Evolutionary conservation across 305 asterid species (phyloP).

Genomic region (Andrographis paniculata): DNA sequence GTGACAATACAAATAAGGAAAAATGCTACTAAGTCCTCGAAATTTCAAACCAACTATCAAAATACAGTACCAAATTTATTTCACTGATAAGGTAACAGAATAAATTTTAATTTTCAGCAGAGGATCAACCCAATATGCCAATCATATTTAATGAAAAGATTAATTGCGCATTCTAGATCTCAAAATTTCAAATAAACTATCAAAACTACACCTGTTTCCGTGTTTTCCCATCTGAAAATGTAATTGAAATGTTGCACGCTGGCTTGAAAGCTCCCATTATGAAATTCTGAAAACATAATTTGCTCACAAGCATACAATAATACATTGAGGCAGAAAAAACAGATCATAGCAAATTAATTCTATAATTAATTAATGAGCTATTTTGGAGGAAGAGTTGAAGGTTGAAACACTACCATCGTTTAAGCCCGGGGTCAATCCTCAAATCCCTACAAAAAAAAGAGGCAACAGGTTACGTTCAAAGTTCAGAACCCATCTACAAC

Average conservation of each 20-base stretch:
- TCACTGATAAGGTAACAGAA: constrained; percentile 8
- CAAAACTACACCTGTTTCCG: constrained; percentile 64
- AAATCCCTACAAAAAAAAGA: constrained; percentile 20
- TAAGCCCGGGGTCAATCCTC: constrained; percentile 20
- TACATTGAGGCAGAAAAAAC: constrained; percentile 1
- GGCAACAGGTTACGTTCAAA: constrained; percentile 17
- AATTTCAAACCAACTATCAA: no score
- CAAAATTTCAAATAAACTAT: background rate
- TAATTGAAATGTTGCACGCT: constrained; percentile 74
- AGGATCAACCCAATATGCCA: background rate
- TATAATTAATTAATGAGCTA: constrained; percentile 6
- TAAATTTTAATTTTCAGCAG: background rate
- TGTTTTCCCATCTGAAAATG: constrained; percentile 78
- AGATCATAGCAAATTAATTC: background rate
- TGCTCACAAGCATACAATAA: constrained; percentile 6
- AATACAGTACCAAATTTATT: constrained; percentile 14
- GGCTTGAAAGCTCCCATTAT: constrained; percentile 96
- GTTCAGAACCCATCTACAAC: constrained; percentile 22
- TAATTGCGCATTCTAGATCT: constrained; percentile 7
- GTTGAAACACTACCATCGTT: constrained; percentile 31
- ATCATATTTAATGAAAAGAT: background rate
- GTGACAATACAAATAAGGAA: background rate
- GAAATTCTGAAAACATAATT: constrained; percentile 54
- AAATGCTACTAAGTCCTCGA: constrained; percentile 31
- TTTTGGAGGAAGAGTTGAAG: no score